These are phyloP conservation scores for Sporobolomyces roseus DNA, from an alignment of 768 basidiomycete species.

Conservation along the genomic window DNA sequence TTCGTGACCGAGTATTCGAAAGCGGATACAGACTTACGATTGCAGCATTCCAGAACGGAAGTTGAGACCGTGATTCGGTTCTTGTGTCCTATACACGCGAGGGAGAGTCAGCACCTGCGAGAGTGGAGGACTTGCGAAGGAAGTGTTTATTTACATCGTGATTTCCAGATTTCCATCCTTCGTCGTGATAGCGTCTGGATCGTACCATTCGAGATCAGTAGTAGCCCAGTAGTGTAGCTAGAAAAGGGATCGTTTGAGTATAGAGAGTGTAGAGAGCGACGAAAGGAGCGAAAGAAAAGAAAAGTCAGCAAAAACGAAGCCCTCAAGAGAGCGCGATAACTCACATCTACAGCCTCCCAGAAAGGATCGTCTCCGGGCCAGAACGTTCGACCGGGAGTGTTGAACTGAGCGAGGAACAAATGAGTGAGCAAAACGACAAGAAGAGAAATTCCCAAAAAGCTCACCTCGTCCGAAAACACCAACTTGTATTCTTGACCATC, in stretches of 20 bases:
- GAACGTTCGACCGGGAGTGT: constrained; percentile 8
- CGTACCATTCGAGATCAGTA: constrained; percentile 49
- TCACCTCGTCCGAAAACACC: constrained; percentile 59
- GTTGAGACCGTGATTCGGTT: constrained; percentile 37
- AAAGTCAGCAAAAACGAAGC: too few species aligned
- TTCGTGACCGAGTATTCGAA: neutral
- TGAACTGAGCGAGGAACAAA: neutral
- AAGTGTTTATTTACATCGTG: too few species aligned
- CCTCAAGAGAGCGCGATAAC: too few species aligned
- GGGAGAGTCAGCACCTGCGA: too few species aligned
- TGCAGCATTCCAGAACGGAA: constrained; percentile 44
- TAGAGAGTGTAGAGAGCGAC: too few species aligned
- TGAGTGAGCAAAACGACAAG: neutral
- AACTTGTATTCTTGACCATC: constrained; percentile 77
- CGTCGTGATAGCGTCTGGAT: constrained; percentile 50
- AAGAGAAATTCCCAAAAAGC: too few species aligned
- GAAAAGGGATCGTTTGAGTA: too few species aligned
- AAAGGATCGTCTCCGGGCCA: constrained; percentile 51
- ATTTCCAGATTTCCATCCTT: constrained; percentile 47
- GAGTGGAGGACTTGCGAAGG: too few species aligned
- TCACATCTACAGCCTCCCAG: constrained; percentile 55
- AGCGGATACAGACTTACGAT: constrained; percentile 12
- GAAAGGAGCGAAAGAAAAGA: too few species aligned
- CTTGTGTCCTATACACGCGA: too few species aligned
- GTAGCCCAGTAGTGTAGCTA: constrained; percentile 51